Evolutionary conservation across 2,329 filamentous ascomycete species (phyloP), one percentile per base, ranked within the genome.

Genomic region (Gaeumannomyces tritici): DNA sequence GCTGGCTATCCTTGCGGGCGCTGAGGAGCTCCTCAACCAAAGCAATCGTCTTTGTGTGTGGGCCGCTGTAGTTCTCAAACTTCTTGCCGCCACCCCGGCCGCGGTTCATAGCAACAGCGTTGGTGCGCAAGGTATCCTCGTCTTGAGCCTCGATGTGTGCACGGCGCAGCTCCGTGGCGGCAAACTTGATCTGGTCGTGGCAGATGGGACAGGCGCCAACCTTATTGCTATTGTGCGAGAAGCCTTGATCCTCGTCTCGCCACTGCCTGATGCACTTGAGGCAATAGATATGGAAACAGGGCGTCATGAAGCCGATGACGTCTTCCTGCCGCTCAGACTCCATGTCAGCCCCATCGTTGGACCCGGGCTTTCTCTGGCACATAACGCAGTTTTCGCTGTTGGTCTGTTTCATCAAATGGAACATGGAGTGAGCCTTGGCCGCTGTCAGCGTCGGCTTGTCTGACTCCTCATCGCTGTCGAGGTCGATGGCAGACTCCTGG

Each of bases 31-130:
- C 87, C n/a, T 87, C 79, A 0, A 99, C 71, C 2, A 99, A 79
- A 1, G 90, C 91, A 63, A 83, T 86, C 0, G 95, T 96, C 77
- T 99, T 99, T 6, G 93, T 96, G 70, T 96, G 92, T 0, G 93
- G 93, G 0, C 93, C 93, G 56, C 82, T 81, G 71, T 98, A 99
- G 56, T 80, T 80, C 35, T 83, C 82, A 9, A 86, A 78, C 69
- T 86, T 87, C 67, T 83, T 87, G 2, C 68, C 69, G 21, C 64
- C 55, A 51, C 42, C 42, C 42, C 42, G 42, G 11, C 42, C 42
- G 42, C 42, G 42, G 42, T 51, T n/a, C 42, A 11, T 11, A 51
- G 42, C 42, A 21, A n/a, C 42, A 4, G 42, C 42, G 42, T 24
- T 51, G 21, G 42, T 11, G 42, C 42, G 42, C 21, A 51, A 51